Base-by-base conservation (phyloP, 2,329 filamentous ascomycete species). In the Diaporthe sp. region DNA sequence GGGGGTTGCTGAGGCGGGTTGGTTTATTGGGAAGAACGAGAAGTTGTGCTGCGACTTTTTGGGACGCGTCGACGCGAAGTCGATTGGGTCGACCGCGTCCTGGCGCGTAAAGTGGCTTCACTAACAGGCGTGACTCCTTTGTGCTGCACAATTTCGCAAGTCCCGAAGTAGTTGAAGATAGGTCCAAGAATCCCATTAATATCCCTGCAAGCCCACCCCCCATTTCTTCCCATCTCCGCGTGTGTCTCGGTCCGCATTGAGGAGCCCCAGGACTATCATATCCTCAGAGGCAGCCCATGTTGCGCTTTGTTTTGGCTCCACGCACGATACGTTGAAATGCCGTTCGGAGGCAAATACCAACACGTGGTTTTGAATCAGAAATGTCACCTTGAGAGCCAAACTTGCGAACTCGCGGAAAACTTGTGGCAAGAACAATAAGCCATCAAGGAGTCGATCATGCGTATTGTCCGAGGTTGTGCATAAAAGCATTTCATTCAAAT, bases 31-130 rank as follows among this genome's bases (percentile, higher is more conserved):
- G 59, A 63, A 63, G 47, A 71, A 71, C 32, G 47, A 55, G 47
- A 44, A 25, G 25, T 50, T 50, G 35, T 25, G 47, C 56, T 44
- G 70, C 70, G 37, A 59, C 59, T 71, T 63, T 59, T 59, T 53
- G 70, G 37, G 56, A 71, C 70, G 70, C 70, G 70, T 71, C 70
- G 70, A 71, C 70, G 70, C 70, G 70, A 71, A 32, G 32, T 71
- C 56, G n/a, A 53, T 39, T 42, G 19, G 50, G 50, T 30, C 35
- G 25, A 63, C 37, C 70, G 70, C 70, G 70, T 63, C 37, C 50
- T 25, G 70, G 70, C 70, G 70, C 70, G 70, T 63, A 63, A 71
- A 63, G 70, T 71, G 70, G 70, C 47, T 63, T 63, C 35, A 17
- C 58, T 71, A 71, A 55, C 70, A 63, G 12, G 0, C 30, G n/a